Percentiles rank a stretch among this genome's conserved stretches.
These are phyloP conservation scores for Tolypocladium pustulatum DNA, from an alignment of 2,329 filamentous ascomycete genomes.

Conservation along the genomic window DNA sequence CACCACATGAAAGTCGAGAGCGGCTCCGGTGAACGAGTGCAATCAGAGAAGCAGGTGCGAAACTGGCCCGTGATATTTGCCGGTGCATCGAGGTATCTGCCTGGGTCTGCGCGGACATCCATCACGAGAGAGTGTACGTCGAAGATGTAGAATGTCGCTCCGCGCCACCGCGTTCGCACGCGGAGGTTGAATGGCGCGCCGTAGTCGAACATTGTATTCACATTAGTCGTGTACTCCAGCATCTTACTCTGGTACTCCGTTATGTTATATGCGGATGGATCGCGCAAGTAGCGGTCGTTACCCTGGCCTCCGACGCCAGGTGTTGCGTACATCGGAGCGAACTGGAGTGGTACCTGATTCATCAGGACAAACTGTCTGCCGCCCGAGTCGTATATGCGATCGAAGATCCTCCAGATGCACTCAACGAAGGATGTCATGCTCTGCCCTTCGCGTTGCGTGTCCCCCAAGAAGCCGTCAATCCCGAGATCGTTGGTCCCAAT, in stretches of 20 bases:
- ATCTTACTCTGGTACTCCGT: constrained; percentile 34
- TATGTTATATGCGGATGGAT: constrained; percentile 34
- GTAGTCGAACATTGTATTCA: constrained; percentile 39
- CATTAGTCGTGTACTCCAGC: constrained; percentile 33
- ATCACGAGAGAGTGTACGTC: constrained; percentile 55
- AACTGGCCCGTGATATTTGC: constrained; percentile 51
- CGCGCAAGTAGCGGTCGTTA: constrained; percentile 30
- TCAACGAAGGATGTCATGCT: constrained; percentile 55
- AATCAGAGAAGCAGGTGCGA: constrained; percentile 38
- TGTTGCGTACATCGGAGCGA: constrained; percentile 52
- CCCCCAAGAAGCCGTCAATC: constrained; percentile 51
- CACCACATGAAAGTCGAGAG: constrained; percentile 59
- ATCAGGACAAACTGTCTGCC: constrained; percentile 62
- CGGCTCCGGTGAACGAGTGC: constrained; percentile 26
- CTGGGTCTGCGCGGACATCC: constrained; percentile 54
- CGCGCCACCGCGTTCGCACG: constrained; percentile 38
- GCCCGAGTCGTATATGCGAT: constrained; percentile 53
- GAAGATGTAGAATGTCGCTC: constrained; percentile 53
- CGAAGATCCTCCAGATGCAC: constrained; percentile 56
- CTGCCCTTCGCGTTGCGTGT: constrained; percentile 47
- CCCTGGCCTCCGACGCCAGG: constrained; percentile 1
- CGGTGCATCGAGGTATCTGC: constrained; percentile 50
- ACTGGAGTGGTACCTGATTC: constrained; percentile 56
- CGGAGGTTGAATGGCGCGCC: constrained; percentile 35
- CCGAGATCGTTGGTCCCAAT: constrained; percentile 77